Evolutionary conservation across 2,329 filamentous ascomycete species (phyloP).

Genomic region (Xylariaceae sp.): DNA sequence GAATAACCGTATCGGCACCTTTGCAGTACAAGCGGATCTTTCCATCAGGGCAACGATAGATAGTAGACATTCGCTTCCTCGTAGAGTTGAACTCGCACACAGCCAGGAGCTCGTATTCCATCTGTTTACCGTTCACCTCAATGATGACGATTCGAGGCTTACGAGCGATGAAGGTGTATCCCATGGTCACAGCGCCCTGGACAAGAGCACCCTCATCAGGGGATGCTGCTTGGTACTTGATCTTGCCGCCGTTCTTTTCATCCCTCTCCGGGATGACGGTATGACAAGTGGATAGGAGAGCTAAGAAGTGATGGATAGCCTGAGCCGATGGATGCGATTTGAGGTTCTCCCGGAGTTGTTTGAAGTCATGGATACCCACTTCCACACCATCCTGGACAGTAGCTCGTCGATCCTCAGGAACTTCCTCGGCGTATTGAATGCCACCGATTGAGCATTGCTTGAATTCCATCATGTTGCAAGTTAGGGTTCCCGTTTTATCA

Average conservation of each 20-base stretch:
- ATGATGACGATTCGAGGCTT: slow-evolving; percentile 88
- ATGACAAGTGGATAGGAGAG: slow-evolving; percentile 83
- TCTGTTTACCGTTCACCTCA: slow-evolving; percentile 63
- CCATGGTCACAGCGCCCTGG: slow-evolving; percentile 77
- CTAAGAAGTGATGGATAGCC: slow-evolving; percentile 73
- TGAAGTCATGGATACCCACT: slow-evolving; percentile 79
- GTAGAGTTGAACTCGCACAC: slow-evolving; percentile 99
- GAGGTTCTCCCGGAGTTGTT: slow-evolving; percentile 65
- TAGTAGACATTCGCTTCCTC: slow-evolving; percentile 94
- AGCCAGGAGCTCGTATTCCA: slow-evolving; percentile 84
- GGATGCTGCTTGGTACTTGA: slow-evolving; percentile 97
- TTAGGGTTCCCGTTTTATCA: slow-evolving; percentile 94
- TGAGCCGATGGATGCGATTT: slow-evolving; percentile 47
- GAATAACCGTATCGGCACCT: slow-evolving; percentile 93
- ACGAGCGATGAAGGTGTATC: slow-evolving; percentile 85
- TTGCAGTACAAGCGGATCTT: slow-evolving; percentile 94
- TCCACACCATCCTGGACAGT: slow-evolving; percentile 72
- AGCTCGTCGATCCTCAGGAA: slow-evolving; percentile 83
- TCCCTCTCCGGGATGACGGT: slow-evolving; percentile 92
- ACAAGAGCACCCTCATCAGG: slow-evolving; percentile 97
- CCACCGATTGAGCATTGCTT: slow-evolving; percentile 90
- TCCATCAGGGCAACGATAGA: slow-evolving; percentile 93
- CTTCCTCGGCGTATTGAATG: slow-evolving; percentile 86
- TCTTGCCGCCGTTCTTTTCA: slow-evolving; percentile 69
- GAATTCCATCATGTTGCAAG: slow-evolving; percentile 99